Evolutionary conservation across 2,329 filamentous ascomycete genomes (phyloP), one percentile per base, ranked within the genome.

Genomic region (Apiospora hydei): DNA sequence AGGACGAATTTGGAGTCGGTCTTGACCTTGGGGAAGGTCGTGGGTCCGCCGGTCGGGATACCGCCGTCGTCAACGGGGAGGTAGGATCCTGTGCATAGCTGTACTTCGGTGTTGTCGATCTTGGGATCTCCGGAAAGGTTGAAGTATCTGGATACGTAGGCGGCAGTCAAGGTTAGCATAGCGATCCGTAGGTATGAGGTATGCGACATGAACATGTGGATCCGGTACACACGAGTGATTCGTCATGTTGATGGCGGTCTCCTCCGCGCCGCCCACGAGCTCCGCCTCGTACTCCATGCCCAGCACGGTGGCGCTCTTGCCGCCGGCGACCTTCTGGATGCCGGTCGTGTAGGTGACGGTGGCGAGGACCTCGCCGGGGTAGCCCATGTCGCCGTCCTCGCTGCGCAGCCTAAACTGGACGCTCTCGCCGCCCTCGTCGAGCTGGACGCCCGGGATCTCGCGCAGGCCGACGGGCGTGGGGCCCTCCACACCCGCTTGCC

Each of bases 191-290:
- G 24, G 24, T 16, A 47, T 47, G 2, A 11, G 34, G 34, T 38
- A 38, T 38, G 57, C 34, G 21, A 14, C 10, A 38, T 24, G 18
- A 7, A 3, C 11, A 8, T 41, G 11, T n/a, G 13, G 43, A 46
- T 41, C 57, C 34, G 38, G 16, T 69, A 81, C 85, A 76, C 83
- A 94, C 93, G 94, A 97, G 85, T 99, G 96, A 85, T 98, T 99
- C 69, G 96, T 98, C 84, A 98, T 89, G 83, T 95, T 97, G 81
- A 98, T 89, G 57, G 91, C 91, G 0, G 96, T 98, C 87, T 98
- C 96, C n/a, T 95, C 91, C 16, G 91, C 92, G 69, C 93, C 92
- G 3, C 89, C 92, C 3, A 94, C 87, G 67, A 98, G 87, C 82
- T 94, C 90, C 26, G 93, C 95, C 85, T 98, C 93, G 81, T 97